These are phyloP conservation scores for Penicillium salamii DNA, from an alignment of 495 filamentous ascomycete species.

Conservation along the genomic window DNA sequence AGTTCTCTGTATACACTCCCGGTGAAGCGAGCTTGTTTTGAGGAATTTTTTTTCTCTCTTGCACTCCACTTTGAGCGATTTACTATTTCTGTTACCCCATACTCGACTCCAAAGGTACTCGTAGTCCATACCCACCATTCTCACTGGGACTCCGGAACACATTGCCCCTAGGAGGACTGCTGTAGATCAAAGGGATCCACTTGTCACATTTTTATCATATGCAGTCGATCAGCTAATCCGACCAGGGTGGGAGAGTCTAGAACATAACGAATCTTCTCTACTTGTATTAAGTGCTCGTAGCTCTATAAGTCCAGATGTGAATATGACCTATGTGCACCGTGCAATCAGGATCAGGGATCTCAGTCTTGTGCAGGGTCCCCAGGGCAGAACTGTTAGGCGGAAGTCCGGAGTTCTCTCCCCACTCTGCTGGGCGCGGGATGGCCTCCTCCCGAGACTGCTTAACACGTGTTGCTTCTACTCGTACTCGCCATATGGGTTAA, in stretches of 20 bases:
- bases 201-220: not conserved
- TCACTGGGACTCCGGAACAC: not conserved
- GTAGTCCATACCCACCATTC: not conserved
- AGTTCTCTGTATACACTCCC: conserved; percentile 10
- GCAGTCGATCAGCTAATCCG: conserved; percentile 6
- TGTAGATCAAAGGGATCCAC: not conserved
- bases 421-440: not conserved
- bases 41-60: not conserved
- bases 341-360: no score
- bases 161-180: not conserved
- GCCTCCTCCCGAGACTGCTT: not conserved
- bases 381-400: no score
- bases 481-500: no score
- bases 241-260: not conserved
- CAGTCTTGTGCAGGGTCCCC: no score
- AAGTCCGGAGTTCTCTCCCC: no score
- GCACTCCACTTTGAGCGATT: conserved; percentile 14
- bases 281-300: no score
- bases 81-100: conserved; percentile 19
- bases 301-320: not conserved
- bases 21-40: conserved; percentile 16
- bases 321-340: not conserved
- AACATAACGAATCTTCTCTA: not conserved
- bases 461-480: not conserved
- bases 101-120: conserved; percentile 7